These are phyloP conservation scores for Nematodospora anomalae DNA, from an alignment of 1,139 yeast species.

Conservation along the genomic window DNA sequence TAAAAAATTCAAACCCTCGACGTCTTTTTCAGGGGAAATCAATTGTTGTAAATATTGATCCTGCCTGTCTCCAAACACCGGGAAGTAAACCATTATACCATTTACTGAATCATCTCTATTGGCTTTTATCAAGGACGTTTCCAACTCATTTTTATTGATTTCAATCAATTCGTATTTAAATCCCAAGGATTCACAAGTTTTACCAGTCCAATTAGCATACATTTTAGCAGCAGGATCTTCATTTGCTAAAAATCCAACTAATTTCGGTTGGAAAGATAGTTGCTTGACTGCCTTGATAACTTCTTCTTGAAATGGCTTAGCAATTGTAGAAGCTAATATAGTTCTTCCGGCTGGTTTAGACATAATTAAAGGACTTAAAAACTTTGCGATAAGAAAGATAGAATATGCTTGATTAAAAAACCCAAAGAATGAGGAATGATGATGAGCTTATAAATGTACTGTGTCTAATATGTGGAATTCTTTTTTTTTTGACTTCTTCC, in stretches of 20 bases:
- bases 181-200: constrained; percentile 83
- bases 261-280: constrained; percentile 59
- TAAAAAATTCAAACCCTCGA: constrained; percentile 89
- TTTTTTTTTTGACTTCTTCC: too few relatives aligned
- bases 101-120: constrained; percentile 74
- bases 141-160: constrained; percentile 79
- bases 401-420: too few relatives aligned
- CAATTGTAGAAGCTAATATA: constrained; percentile 81
- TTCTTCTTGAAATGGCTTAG: constrained; percentile 78
- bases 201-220: constrained; percentile 96
- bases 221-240: constrained; percentile 91
- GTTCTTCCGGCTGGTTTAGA: constrained; percentile 66
- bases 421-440: too few relatives aligned
- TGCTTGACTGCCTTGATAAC: constrained; percentile 56
- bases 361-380: background rate
- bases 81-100: constrained; percentile 98
- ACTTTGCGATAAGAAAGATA: too few relatives aligned
- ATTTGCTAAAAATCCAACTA: constrained; percentile 91
- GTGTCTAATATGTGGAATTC: too few relatives aligned
- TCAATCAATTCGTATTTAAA: constrained; percentile 76
- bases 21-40: constrained; percentile 84
- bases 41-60: constrained; percentile 95
- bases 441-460: too few relatives aligned
- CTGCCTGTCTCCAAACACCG: constrained; percentile 92
- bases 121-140: constrained; percentile 78